phyloP scores from a whole-genome alignment of 805 yeast genomes.

The Monosporozyma aerobia region DNA sequence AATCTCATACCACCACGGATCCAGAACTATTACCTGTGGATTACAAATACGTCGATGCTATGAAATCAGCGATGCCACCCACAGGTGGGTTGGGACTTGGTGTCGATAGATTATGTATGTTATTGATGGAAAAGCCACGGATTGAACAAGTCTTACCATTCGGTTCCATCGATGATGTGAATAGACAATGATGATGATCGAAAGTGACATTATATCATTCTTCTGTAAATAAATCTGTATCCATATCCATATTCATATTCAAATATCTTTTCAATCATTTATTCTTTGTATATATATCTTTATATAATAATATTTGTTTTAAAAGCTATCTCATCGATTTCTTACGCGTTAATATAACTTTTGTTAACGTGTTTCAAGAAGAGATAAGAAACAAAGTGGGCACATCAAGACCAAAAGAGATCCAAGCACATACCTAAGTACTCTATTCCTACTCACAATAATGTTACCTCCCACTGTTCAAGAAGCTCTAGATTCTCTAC shows the following conservation, averaged over 20 bases:
- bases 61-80: constrained; percentile 95
- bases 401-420: not conserved
- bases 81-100: constrained; percentile 99
- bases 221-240: not conserved
- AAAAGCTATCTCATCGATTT: not conserved
- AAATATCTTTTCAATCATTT: not conserved
- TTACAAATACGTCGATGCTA: constrained; percentile 53
- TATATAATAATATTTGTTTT: not conserved
- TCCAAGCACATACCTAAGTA: not conserved
- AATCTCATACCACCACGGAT: constrained; percentile 35
- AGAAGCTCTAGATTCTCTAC: constrained; percentile 15
- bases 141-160: constrained; percentile 71
- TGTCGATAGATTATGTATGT: constrained; percentile 78
- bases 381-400: not conserved
- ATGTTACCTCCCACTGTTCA: constrained; percentile 27
- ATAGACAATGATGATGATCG: constrained; percentile 11
- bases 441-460: not conserved
- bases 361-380: not conserved
- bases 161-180: constrained; percentile 65
- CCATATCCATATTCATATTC: not conserved
- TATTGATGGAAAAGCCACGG: constrained; percentile 51
- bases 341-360: not conserved
- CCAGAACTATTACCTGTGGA: constrained; percentile 51
- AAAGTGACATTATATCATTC: not conserved
- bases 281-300: not conserved